Evolutionary conservation across 1,139 yeast genomes (phyloP).

Genomic region (Pichia sp.): DNA sequence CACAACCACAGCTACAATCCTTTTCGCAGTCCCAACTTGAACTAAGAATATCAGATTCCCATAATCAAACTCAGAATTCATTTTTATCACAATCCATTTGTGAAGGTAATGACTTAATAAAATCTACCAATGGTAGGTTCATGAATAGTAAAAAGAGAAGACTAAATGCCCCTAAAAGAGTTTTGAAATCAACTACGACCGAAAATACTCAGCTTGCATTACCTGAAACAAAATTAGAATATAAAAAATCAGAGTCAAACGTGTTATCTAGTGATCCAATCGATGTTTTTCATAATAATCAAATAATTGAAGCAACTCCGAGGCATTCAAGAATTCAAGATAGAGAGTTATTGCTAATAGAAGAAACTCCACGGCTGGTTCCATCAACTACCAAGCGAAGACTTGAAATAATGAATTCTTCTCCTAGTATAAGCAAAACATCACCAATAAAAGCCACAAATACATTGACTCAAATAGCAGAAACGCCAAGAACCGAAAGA

Average conservation of each 20-base stretch:
- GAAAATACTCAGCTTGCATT: neutral
- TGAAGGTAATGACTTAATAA: neutral
- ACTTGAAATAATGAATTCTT: neutral
- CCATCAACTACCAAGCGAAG: neutral
- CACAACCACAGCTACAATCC: neutral
- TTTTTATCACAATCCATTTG: neutral
- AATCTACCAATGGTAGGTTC: conserved; percentile 4
- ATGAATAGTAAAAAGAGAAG: conserved; percentile 13
- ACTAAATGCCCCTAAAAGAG: conserved; percentile 3
- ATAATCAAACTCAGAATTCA: neutral
- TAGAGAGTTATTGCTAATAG: neutral
- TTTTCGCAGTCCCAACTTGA: neutral
- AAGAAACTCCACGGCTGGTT: neutral
- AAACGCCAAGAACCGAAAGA: conserved; percentile 11
- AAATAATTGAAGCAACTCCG: conserved; percentile 22
- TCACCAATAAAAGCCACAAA: neutral
- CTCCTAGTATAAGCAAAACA: neutral
- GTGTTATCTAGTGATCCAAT: neutral
- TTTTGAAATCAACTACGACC: neutral
- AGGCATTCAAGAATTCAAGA: neutral
- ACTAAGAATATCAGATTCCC: neutral
- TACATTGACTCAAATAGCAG: conserved; percentile 5
- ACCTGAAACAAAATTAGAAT: neutral
- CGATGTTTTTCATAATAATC: conserved; percentile 7
- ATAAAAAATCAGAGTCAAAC: neutral